phyloP scores from a whole-genome alignment of 768 basidiomycete genomes.

The Macrolepiota fuliginosa region DNA sequence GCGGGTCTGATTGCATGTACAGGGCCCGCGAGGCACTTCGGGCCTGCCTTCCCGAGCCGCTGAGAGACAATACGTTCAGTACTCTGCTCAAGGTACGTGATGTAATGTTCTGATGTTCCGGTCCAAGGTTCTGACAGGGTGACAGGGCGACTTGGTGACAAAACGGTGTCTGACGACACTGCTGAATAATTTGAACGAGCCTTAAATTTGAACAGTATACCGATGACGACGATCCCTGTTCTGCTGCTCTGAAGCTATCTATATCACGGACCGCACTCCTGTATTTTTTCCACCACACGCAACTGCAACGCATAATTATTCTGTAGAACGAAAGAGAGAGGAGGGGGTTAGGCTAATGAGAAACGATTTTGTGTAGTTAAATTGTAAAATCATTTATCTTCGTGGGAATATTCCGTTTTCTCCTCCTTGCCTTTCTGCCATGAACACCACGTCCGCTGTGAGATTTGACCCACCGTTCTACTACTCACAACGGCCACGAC shows the following conservation, averaged over 20 bases:
- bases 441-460: constrained; percentile 8
- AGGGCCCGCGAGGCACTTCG: constrained; percentile 95
- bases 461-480: constrained; percentile 46
- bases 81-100: constrained; percentile 78
- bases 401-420: constrained; percentile 16
- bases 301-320: constrained; percentile 4
- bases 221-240: background rate
- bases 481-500: constrained; percentile 39
- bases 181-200: constrained; percentile 82
- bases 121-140: constrained; percentile 17
- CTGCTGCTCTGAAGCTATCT: constrained; percentile 12
- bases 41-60: constrained; percentile 92
- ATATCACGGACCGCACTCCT: constrained; percentile 14
- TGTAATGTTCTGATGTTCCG: background rate
- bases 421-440: background rate
- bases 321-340: background rate
- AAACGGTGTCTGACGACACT: constrained; percentile 91
- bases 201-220: constrained; percentile 31
- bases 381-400: constrained; percentile 10
- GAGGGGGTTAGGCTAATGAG: background rate
- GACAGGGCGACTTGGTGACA: constrained; percentile 95
- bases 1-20: constrained; percentile 11
- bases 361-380: constrained; percentile 4
- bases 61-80: constrained; percentile 91
- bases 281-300: constrained; percentile 6